These are phyloP conservation scores for Boletus tylopilopsis DNA, from an alignment of 768 basidiomycete species.

Conservation along the genomic window DNA sequence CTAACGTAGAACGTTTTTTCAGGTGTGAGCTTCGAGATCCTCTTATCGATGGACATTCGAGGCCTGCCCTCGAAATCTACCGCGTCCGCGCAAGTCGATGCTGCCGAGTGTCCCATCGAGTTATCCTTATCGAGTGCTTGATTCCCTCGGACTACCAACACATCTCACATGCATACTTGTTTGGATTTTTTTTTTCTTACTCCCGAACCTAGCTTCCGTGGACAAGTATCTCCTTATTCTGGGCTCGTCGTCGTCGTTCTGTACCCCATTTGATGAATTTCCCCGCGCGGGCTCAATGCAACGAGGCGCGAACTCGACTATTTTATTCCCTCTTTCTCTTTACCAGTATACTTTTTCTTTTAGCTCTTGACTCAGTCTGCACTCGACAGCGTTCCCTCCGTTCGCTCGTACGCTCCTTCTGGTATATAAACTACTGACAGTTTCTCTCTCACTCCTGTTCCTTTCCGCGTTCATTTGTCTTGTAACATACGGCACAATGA, in stretches of 20 bases:
- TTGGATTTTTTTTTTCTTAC: slow-evolving; percentile 11
- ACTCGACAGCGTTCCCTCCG: not conserved
- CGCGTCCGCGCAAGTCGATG: slow-evolving; percentile 53
- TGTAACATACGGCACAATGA: slow-evolving; percentile 8
- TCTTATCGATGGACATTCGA: slow-evolving; percentile 62
- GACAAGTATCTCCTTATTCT: too few species aligned
- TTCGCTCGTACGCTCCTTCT: slow-evolving; percentile 8
- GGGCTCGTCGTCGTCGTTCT: too few species aligned
- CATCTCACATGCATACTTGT: not conserved
- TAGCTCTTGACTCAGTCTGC: not conserved
- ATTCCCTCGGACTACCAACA: not conserved
- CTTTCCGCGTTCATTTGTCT: not conserved
- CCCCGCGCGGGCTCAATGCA: too few species aligned
- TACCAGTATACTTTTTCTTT: slow-evolving; percentile 1
- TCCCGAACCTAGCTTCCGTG: too few species aligned
- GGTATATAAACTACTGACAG: slow-evolving; percentile 2
- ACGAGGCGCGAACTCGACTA: too few species aligned
- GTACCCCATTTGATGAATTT: too few species aligned
- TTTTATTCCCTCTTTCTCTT: not conserved
- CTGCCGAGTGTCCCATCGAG: slow-evolving; percentile 69
- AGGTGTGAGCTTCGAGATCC: slow-evolving; percentile 60
- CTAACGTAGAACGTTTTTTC: slow-evolving; percentile 6
- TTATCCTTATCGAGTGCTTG: slow-evolving; percentile 52
- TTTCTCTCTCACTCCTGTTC: not conserved
- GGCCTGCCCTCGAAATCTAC: slow-evolving; percentile 56